Conservation (phyloP, 768 basidiomycete species). For the Tricholoma sp. region DNA sequence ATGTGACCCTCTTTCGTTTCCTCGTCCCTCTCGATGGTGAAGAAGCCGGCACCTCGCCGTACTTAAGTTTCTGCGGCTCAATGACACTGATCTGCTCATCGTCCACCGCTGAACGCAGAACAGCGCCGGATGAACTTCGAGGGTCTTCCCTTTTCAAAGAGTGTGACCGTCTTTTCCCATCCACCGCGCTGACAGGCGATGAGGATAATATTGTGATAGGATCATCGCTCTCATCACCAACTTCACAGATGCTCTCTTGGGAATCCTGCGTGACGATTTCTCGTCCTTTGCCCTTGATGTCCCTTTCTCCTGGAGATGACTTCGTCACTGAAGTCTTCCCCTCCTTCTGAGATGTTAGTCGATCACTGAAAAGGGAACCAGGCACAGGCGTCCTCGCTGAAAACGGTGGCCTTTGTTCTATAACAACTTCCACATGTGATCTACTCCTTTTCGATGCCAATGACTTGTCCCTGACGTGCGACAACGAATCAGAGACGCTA, state of each 20-base stretch:
- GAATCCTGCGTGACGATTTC: not conserved
- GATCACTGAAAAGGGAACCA: not conserved
- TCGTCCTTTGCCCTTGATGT: not conserved
- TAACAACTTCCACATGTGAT: constrained; percentile 13
- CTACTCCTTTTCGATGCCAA: not conserved
- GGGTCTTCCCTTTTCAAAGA: not conserved
- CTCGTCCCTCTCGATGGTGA: constrained; percentile 1
- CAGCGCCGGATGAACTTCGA: not conserved
- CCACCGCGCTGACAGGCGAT: constrained; percentile 5
- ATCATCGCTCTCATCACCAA: constrained; percentile 20
- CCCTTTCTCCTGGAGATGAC: not conserved
- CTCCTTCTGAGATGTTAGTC: not conserved
- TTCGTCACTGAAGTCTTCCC: not conserved
- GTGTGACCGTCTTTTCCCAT: not conserved
- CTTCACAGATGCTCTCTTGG: constrained; percentile 7
- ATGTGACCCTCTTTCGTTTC: constrained; percentile 20
- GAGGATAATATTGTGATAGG: constrained; percentile 7
- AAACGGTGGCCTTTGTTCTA: constrained; percentile 6
- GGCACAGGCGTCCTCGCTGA: not conserved
- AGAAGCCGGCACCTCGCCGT: not conserved
- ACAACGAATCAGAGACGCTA: not conserved
- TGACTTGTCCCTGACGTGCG: not conserved
- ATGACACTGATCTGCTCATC: not conserved
- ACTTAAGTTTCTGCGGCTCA: constrained; percentile 1
- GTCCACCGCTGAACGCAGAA: not conserved